Evolutionary conservation across 2,329 filamentous ascomycete genomes (phyloP), one percentile per base, ranked within the genome.

Genomic region (Ampelomyces quisqualis): DNA sequence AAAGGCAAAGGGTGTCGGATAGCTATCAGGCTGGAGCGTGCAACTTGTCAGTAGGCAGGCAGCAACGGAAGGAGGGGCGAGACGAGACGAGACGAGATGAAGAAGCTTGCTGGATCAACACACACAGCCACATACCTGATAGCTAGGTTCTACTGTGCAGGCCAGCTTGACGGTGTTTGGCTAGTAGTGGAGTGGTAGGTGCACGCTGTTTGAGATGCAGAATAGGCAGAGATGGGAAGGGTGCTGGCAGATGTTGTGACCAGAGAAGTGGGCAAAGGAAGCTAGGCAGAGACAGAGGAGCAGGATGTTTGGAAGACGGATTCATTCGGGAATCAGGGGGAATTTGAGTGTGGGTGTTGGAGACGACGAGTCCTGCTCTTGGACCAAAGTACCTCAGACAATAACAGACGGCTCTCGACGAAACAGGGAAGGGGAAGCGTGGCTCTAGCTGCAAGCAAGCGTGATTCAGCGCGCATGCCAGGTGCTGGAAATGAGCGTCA

Each of bases 301-400:
- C 45, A 48, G 49, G 52, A 49, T 65, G 45, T 55, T 63, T 53
- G 56, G 53, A 51, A 57, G 53, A 42, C 54, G 49, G 62, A 67
- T 64, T 66, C 64, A 67, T 66, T 51, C 64, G 62, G 62, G 62
- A 53, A 62, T 55, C 53, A 57, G 55, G 51, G 52, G 53, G 58
- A 53, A 52, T 67, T 62, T 67, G 62, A 65, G 53, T 61, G 52
- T 57, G 49, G 50, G 50, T 57, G 48, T 62, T 54, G 57, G 56
- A 51, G 49, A 42, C 53, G 39, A 38, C 53, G 49, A 55, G 53
- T 55, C 45, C 52, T 53, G 50, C 45, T 60, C 47, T 49, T 58
- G 45, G 53, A 52, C 55, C 49, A 56, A 47, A 33, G 47, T 39
- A 53, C 47, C 45, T 50, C 49, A 58, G 53, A 58, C 57, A 58